A percentile compares a stretch with the other conserved stretches of the same genome.
Evolutionary conservation across 2,329 filamentous ascomycete genomes (phyloP).

Genomic region (Diplodia scrobiculata): DNA sequence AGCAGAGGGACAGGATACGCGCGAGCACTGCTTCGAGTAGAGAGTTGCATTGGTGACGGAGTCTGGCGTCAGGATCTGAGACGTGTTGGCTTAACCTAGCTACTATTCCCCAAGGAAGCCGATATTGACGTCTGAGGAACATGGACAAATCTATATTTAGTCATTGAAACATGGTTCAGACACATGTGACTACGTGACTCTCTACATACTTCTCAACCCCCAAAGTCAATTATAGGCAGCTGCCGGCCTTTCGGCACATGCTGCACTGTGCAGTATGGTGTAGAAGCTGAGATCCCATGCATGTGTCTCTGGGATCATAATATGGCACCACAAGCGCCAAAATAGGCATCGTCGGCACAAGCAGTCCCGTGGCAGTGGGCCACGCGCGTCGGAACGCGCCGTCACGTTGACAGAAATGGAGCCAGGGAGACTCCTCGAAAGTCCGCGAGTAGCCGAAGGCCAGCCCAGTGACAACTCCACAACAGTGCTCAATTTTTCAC

Average conservation of each 20-base stretch:
- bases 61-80: constrained; percentile 10
- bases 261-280: neutral
- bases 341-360: neutral
- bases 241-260: neutral
- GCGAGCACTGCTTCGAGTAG: neutral
- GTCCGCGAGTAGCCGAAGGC: constrained; percentile 15
- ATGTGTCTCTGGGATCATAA: neutral
- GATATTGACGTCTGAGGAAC: neutral
- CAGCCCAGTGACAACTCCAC: neutral
- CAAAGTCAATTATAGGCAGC: neutral
- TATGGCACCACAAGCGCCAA: neutral
- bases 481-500: neutral
- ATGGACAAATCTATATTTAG: constrained; percentile 10
- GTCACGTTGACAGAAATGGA: constrained; percentile 16
- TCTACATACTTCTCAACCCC: neutral
- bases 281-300: neutral
- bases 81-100: neutral
- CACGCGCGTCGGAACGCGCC: constrained; percentile 7
- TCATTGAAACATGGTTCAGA: neutral
- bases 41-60: constrained; percentile 13
- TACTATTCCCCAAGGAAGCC: neutral
- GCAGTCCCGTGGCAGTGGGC: neutral
- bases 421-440: constrained; percentile 8
- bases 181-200: neutral
- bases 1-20: neutral